Evolutionary conservation across 1,139 yeast species (phyloP).

Genomic region (Protomyces inundatus): DNA sequence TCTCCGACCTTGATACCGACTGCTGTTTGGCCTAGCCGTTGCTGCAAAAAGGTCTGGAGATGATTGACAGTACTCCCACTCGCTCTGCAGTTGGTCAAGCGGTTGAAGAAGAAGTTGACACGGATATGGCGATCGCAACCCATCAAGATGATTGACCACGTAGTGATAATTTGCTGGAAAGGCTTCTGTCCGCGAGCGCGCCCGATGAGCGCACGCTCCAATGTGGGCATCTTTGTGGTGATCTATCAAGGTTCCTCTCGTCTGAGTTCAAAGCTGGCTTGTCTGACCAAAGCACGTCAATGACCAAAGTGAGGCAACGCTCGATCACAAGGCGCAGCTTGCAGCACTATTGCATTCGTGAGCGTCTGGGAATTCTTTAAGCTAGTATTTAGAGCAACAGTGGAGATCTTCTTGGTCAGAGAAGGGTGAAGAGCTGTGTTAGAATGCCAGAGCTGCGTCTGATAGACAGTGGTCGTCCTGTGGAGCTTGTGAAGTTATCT

Average conservation of each 20-base stretch:
- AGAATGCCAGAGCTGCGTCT: too few species aligned
- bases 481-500: too few species aligned
- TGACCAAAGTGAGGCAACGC: too few species aligned
- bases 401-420: too few species aligned
- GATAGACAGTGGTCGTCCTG: too few species aligned
- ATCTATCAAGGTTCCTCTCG: neutral
- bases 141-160: conserved; percentile 17
- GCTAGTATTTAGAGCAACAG: too few species aligned
- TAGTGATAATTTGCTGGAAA: conserved; percentile 4
- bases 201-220: neutral
- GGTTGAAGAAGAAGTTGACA: conserved; percentile 12
- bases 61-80: conserved; percentile 14
- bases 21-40: conserved; percentile 8
- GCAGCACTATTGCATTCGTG: too few species aligned
- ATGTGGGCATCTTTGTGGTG: neutral
- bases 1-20: conserved; percentile 21
- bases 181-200: conserved; percentile 3
- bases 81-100: conserved; percentile 9
- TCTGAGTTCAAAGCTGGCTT: too few species aligned
- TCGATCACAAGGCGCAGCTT: too few species aligned
- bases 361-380: too few species aligned
- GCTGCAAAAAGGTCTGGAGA: conserved; percentile 9
- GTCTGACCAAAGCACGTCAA: too few species aligned
- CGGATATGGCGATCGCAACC: conserved; percentile 11
- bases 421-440: too few species aligned